Evolutionary conservation across 2,329 filamentous ascomycete species (phyloP).

Genomic region (Chlorencoelia australis): DNA sequence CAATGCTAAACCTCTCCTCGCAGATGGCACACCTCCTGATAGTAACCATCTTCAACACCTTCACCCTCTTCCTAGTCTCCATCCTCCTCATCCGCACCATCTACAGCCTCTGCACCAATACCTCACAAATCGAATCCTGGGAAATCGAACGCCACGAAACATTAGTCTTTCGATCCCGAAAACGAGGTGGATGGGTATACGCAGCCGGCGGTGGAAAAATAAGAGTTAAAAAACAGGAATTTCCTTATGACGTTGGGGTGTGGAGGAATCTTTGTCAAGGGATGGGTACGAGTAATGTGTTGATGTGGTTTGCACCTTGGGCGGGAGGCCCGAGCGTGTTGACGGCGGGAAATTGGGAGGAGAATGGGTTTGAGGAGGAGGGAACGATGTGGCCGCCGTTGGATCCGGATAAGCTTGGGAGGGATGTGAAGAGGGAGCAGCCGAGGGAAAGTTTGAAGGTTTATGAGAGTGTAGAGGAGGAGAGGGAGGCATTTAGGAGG

Average conservation of each 20-base stretch:
- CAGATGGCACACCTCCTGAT: too few species aligned
- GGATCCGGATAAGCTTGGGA: slow-evolving; percentile 48
- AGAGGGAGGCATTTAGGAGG: slow-evolving; percentile 36
- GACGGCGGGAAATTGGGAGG: slow-evolving; percentile 46
- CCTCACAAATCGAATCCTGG: slow-evolving; percentile 75
- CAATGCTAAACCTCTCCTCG: too few species aligned
- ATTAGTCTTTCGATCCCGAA: slow-evolving; percentile 37
- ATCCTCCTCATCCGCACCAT: slow-evolving; percentile 56
- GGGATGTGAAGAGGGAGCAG: slow-evolving; percentile 5
- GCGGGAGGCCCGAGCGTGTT: slow-evolving; percentile 37
- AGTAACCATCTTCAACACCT: slow-evolving; percentile 45
- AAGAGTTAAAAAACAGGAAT: slow-evolving; percentile 56
- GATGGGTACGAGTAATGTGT: slow-evolving; percentile 58
- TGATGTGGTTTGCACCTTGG: slow-evolving; percentile 63
- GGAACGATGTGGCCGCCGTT: slow-evolving; percentile 51
- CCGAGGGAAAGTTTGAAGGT: slow-evolving; percentile 7
- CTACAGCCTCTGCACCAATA: slow-evolving; percentile 55
- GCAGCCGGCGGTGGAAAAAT: slow-evolving; percentile 40
- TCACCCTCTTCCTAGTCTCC: slow-evolving; percentile 50
- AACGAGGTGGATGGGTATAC: slow-evolving; percentile 30
- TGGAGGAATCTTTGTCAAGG: slow-evolving; percentile 64
- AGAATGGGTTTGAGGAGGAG: slow-evolving; percentile 66
- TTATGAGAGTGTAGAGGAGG: slow-evolving; percentile 28
- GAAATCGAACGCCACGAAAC: slow-evolving; percentile 56
- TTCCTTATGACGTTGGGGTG: slow-evolving; percentile 72